These are phyloP conservation scores for Aurifilum marmelostoma DNA, from an alignment of 2,329 filamentous ascomycete species.

Conservation along the genomic window DNA sequence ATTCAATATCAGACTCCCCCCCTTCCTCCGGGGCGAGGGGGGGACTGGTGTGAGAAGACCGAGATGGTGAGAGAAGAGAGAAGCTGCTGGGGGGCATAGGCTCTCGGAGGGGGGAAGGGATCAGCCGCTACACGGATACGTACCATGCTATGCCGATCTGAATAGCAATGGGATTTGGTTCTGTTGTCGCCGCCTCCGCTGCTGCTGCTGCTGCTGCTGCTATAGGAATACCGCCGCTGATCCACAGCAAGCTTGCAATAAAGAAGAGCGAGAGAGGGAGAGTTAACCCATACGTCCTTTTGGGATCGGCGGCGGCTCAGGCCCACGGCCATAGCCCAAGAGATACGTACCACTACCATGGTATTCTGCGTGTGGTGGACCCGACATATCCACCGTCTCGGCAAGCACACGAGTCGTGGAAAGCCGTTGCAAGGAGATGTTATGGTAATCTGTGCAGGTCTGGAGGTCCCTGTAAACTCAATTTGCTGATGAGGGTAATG, in stretches of 20 bases:
- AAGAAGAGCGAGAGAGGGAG: background rate
- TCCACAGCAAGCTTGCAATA: slow-evolving; percentile 8
- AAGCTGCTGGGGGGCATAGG: no score
- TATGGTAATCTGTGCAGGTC: slow-evolving; percentile 1
- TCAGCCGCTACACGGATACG: background rate
- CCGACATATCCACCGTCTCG: slow-evolving; percentile 16
- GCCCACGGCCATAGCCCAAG: slow-evolving; percentile 22
- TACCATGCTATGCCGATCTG: slow-evolving; percentile 20
- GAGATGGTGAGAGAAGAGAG: background rate
- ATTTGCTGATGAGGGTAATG: background rate
- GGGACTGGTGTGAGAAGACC: no score
- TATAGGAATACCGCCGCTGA: no score
- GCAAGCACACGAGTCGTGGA: slow-evolving; percentile 23
- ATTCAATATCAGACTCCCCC: background rate
- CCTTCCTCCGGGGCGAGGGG: background rate
- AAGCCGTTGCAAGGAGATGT: slow-evolving; percentile 3
- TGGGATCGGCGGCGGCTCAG: slow-evolving; percentile 24
- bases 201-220: background rate
- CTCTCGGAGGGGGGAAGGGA: background rate
- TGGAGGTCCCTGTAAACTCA: background rate
- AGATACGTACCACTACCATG: slow-evolving; percentile 16
- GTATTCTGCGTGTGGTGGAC: slow-evolving; percentile 10
- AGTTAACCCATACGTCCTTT: background rate
- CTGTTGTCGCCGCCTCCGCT: no score
- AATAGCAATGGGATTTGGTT: slow-evolving; percentile 12